phyloP scores from a whole-genome alignment of 2,329 filamentous ascomycete genomes.

The Calonectria hongkongensis region DNA sequence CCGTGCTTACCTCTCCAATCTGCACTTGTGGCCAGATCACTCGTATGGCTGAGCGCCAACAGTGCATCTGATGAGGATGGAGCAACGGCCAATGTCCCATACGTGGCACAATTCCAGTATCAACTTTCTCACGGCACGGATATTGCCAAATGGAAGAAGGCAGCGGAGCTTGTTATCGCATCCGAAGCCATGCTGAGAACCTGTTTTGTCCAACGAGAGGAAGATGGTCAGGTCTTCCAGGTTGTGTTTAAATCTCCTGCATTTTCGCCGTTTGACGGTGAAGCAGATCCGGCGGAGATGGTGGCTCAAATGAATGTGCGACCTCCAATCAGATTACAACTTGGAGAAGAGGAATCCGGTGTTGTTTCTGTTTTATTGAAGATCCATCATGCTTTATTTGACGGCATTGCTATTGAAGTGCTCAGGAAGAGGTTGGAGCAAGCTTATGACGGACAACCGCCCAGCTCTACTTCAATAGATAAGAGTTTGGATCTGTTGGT shows the following conservation, averaged over 20 bases:
- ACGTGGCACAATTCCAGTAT: slow-evolving; percentile 3
- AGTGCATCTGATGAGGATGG: too few relatives aligned
- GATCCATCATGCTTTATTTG: slow-evolving; percentile 6
- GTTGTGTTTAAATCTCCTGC: not conserved
- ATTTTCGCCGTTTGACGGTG: not conserved
- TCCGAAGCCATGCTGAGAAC: slow-evolving; percentile 5
- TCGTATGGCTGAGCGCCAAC: not conserved
- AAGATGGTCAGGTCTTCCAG: slow-evolving; percentile 13
- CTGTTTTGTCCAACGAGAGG: slow-evolving; percentile 3
- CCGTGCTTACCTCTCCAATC: slow-evolving; percentile 8
- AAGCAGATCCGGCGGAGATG: not conserved
- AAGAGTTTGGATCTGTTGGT: not conserved
- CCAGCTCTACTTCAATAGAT: not conserved
- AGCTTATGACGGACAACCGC: not conserved
- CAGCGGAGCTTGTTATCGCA: not conserved
- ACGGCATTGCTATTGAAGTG: not conserved
- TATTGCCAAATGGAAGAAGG: not conserved
- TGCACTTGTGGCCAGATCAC: not conserved
- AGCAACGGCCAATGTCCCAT: not conserved
- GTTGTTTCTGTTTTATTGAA: not conserved
- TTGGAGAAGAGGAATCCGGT: not conserved
- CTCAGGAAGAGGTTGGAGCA: not conserved
- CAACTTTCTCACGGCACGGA: not conserved
- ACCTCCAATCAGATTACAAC: not conserved
- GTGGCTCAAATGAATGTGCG: slow-evolving; percentile 2